phyloP scores from a whole-genome alignment of 202 grass and related monocot genomes.

The Zizania palustris region DNA sequence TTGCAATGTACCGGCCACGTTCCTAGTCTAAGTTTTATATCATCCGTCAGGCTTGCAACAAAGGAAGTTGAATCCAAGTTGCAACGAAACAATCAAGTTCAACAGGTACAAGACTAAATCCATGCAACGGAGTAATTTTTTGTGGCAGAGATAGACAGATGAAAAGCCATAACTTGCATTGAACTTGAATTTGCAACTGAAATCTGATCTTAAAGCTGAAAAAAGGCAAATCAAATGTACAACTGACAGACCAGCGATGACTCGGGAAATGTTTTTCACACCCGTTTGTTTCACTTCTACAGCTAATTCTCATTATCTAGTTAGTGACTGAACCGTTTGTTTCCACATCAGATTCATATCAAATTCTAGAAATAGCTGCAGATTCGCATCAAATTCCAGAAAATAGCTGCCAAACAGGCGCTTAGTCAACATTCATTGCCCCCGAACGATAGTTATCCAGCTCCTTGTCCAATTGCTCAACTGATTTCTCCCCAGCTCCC shows the following conservation, averaged over 20 bases:
- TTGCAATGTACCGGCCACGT: too few species aligned
- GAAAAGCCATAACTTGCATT: not conserved
- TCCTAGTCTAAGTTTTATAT: too few species aligned
- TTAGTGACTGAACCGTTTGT: too few species aligned
- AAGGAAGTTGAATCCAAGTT: too few species aligned
- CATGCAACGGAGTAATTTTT: not conserved
- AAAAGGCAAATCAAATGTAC: not conserved
- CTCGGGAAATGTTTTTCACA: constrained; percentile 5
- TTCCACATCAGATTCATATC: too few species aligned
- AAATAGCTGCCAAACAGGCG: too few species aligned
- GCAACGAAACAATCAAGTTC: too few species aligned
- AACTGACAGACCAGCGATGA: not conserved
- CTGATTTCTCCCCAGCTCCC: constrained; percentile 61
- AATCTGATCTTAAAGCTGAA: constrained; percentile 16
- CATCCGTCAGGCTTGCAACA: too few species aligned
- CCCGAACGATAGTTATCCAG: constrained; percentile 79
- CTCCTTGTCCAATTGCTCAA: constrained; percentile 82
- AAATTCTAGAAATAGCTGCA: too few species aligned
- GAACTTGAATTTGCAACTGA: constrained; percentile 25
- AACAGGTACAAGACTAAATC: not conserved
- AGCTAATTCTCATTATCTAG: too few species aligned
- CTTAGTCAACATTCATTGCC: constrained; percentile 78
- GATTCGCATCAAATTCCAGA: too few species aligned
- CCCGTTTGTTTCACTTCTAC: too few species aligned
- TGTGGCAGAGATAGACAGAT: not conserved